A percentile compares a stretch with the other conserved stretches of the same genome.
Evolutionary conservation across 1,284 basidiomycete species (phyloP).

Genomic region (Microbotryum silenes-acaulis): DNA sequence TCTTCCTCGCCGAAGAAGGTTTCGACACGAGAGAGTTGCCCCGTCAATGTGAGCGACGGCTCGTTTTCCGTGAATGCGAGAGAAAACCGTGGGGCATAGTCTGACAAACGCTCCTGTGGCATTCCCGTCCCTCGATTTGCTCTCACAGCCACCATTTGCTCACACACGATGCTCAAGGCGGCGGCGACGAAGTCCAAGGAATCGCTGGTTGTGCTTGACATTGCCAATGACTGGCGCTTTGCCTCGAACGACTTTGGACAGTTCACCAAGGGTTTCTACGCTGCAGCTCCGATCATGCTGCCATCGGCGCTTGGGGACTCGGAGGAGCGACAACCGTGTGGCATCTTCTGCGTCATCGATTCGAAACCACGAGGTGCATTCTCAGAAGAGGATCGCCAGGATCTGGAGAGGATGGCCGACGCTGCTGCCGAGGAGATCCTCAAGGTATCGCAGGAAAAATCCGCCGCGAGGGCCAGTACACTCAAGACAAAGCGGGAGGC

Average conservation of each 20-base stretch:
- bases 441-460: conserved; percentile 4
- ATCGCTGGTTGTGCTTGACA: conserved; percentile 26
- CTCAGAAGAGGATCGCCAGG: conserved; percentile 11
- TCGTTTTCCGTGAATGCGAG: background rate
- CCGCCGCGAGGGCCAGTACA: no score
- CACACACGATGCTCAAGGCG: conserved; percentile 24
- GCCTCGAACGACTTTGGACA: conserved; percentile 19
- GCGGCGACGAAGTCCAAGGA: conserved; percentile 18
- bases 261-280: conserved; percentile 26
- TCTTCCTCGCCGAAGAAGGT: conserved; percentile 19
- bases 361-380: conserved; percentile 13
- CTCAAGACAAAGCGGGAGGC: conserved; percentile 11
- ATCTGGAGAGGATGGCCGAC: conserved; percentile 20
- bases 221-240: conserved; percentile 27
- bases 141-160: conserved; percentile 14
- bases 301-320: conserved; percentile 26
- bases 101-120: background rate
- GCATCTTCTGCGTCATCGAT: conserved; percentile 28
- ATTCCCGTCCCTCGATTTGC: background rate
- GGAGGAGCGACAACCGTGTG: conserved; percentile 13
- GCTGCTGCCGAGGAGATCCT: conserved; percentile 21
- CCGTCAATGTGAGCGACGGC: conserved; percentile 14
- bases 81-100: background rate
- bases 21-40: conserved; percentile 4
- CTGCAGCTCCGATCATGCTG: conserved; percentile 24